Base-by-base conservation (phyloP, 768 basidiomycete species). In the Phylloporus scabripes region DNA sequence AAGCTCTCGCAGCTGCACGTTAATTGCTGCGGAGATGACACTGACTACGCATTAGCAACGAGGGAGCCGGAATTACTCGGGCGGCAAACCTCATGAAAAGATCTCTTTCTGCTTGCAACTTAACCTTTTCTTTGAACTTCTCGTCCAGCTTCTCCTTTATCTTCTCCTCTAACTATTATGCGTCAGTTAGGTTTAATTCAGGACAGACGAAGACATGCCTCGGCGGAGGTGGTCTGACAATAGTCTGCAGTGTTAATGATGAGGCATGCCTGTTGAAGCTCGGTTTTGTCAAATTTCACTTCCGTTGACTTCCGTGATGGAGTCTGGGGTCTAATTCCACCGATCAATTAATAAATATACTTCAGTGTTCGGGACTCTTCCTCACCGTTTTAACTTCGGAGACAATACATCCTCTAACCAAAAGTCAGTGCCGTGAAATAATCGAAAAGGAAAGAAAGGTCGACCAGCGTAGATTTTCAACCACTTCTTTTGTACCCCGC, bases 201-300 rank as follows among this genome's bases (percentile, higher is more conserved):
- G 36, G 31, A 33, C 7, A 11, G 17, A 42, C 31, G 1, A 28
- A 45, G 10, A 51, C 72, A 9, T 58, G 86, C 93, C 79, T 96
- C 92, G 17, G 82, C 61, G 1, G 94, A 90, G 2, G 95, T 99
- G 1, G 80, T 82, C 54, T 93, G 88, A 61, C 96, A 99, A 63
- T 98, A 99, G 62, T 98, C 94, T 1, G 94, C 95, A 0, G 96
- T 99, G 60, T 99, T 98, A 61, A 99, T 83, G 21, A 95, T 70
- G n/a, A 92, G 72, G 62, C 91, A 93, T 0, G 89, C 82, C 53
- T 87, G 89, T 59, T 81, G 83, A 28, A 98, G 66, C 51, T 93
- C 85, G 4, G 74, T 74, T 7, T 78, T 53, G 62, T 96, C 93
- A 28, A 82, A 78, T n/a, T 87, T 80, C 5, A 81, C 79, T 42